Evolutionary conservation across 345 rosid species (phyloP), one percentile per base, ranked within the genome.

Genomic region (Corchorus olitorius): DNA sequence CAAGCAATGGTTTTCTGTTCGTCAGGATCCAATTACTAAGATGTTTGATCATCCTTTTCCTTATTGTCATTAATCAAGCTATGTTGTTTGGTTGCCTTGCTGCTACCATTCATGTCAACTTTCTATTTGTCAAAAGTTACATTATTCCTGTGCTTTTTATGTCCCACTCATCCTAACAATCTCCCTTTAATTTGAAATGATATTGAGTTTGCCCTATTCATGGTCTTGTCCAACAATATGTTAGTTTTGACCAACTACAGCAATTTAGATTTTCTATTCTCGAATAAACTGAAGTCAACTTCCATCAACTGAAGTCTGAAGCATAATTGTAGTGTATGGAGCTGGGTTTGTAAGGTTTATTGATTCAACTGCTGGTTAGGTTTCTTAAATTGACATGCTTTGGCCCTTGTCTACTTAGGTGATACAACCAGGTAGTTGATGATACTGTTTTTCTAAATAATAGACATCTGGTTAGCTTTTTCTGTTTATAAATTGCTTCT

Each of bases 401-500:
- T 61, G 67, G 27, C 69, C 9, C 46, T 74, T 61, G 46, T 41
- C 55, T 48, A 14, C 15, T 16, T 74, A 5, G 46, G 10, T 62
- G 70, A 12, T 39, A 19, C 35, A 72, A 56, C 9, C 56, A 72
- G n/a, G 17, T 55, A 39, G 39, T 20, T 72, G 75, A 55, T 35
- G 19, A 56, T 72, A 12, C 35, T 37, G 13, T 20, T 56, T 55
- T 39, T n/a, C 6, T 37, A 39, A 50, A 55, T 54, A 69, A 8
- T 17, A 37, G 27, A 54, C 45, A n/a, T 9, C 27, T 13, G 43
- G 46, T 64, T 49, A 46, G 37, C 35, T 71, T 74, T 74, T 68
- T 72, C 77, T 78, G 70, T 77, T 58, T 63, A 10, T 46, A 68
- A 59, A 8, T 55, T 60, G 48, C 45, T 64, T 35, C 65, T 70